Percentiles rank a stretch among this genome's conserved stretches.
Conservation (phyloP, 176 grass and related monocot species). For the Eragrostis curvula region DNA sequence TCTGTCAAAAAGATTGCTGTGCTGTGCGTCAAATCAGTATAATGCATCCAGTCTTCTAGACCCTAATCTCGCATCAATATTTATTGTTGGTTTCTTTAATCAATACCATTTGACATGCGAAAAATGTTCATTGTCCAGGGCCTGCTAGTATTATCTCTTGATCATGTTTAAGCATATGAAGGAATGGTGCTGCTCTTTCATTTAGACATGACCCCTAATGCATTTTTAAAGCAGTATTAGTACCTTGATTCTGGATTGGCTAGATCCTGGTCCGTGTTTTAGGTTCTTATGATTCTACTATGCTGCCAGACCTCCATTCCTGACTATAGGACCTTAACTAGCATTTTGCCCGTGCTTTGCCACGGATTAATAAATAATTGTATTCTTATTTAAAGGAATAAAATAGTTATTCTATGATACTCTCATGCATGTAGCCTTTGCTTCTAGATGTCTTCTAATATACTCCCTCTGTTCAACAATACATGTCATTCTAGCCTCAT, state of each 20-base stretch:
- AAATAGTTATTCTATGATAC: no score
- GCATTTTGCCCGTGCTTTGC: no score
- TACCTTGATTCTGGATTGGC: background rate
- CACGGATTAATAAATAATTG: no score
- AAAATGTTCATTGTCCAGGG: slow-evolving; percentile 19
- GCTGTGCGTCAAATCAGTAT: background rate
- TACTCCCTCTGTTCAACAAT: no score
- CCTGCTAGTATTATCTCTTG: slow-evolving; percentile 16
- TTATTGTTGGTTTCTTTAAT: slow-evolving; percentile 15
- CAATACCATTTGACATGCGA: background rate
- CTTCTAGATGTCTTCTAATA: no score
- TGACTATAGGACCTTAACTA: background rate
- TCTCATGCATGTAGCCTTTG: no score
- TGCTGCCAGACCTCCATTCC: background rate
- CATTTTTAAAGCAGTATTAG: slow-evolving; percentile 18
- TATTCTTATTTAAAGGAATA: no score
- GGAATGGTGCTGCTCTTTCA: slow-evolving; percentile 1
- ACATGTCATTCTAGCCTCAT: no score
- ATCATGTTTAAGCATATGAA: slow-evolving; percentile 25
- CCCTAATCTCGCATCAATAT: background rate
- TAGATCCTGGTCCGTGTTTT: background rate
- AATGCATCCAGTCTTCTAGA: slow-evolving; percentile 9
- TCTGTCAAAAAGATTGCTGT: slow-evolving; percentile 1
- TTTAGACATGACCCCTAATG: background rate
- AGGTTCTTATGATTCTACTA: background rate